Percentiles rank a stretch among this genome's conserved stretches.
Evolutionary conservation across 805 yeast genomes (phyloP).

Genomic region (Monosporozyma servazzii): DNA sequence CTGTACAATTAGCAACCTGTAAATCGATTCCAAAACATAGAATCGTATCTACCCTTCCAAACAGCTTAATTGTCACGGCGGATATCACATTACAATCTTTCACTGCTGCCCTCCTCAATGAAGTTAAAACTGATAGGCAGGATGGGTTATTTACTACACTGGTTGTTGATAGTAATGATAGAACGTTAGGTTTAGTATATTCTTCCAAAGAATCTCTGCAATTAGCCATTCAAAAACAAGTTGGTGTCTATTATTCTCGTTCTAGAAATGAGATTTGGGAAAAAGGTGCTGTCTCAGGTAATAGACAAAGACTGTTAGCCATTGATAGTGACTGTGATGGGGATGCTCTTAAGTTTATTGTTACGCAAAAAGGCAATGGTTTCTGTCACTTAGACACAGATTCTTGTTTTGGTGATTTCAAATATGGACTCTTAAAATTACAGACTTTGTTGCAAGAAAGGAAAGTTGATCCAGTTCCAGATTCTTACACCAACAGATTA

Average conservation of each 20-base stretch:
- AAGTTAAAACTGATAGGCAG: slow-evolving; percentile 67
- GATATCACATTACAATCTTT: slow-evolving; percentile 14
- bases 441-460: slow-evolving; percentile 61
- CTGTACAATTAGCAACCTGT: slow-evolving; percentile 11
- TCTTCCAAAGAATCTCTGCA: slow-evolving; percentile 75
- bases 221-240: slow-evolving; percentile 69
- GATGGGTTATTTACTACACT: slow-evolving; percentile 84
- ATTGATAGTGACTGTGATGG: slow-evolving; percentile 83
- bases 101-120: slow-evolving; percentile 32
- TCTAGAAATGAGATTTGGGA: slow-evolving; percentile 85
- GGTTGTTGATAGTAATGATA: slow-evolving; percentile 59
- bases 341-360: slow-evolving; percentile 81
- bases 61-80: slow-evolving; percentile 5
- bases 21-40: slow-evolving; percentile 41
- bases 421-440: slow-evolving; percentile 50
- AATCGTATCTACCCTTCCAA: slow-evolving; percentile 22
- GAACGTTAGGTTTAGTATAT: slow-evolving; percentile 82
- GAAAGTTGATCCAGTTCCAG: slow-evolving; percentile 61
- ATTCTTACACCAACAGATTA: slow-evolving; percentile 88
- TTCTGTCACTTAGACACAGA: slow-evolving; percentile 80
- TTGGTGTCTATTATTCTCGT: slow-evolving; percentile 92
- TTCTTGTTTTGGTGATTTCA: slow-evolving; percentile 70
- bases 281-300: slow-evolving; percentile 95
- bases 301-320: slow-evolving; percentile 66
- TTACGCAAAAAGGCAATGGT: slow-evolving; percentile 75